phyloP scores from a whole-genome alignment of 1,139 yeast genomes.

The Magnusiomyces clavatus region DNA sequence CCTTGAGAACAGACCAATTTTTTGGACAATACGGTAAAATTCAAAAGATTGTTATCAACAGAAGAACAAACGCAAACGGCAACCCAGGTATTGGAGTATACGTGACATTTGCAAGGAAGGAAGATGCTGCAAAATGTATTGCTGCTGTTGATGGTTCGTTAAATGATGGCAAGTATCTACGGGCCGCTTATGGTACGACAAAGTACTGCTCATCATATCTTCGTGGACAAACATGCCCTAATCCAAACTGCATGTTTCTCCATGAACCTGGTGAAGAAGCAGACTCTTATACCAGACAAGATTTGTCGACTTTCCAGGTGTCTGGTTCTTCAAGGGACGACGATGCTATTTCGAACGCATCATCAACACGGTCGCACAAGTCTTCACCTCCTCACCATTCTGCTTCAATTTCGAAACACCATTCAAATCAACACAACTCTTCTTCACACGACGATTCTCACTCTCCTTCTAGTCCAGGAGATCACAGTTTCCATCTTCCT shows the following conservation, averaged over 20 bases:
- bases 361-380: slow-evolving; percentile 3
- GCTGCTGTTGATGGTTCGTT: slow-evolving; percentile 90
- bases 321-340: slow-evolving; percentile 16
- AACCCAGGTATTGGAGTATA: slow-evolving; percentile 89
- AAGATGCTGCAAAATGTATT: slow-evolving; percentile 90
- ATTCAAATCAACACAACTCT: background rate
- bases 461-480: background rate
- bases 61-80: slow-evolving; percentile 45
- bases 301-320: slow-evolving; percentile 67
- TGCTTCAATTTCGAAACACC: background rate
- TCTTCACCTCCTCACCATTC: background rate
- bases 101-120: slow-evolving; percentile 86
- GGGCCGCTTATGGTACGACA: slow-evolving; percentile 98
- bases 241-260: slow-evolving; percentile 97
- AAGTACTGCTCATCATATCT: slow-evolving; percentile 94
- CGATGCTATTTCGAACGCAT: background rate
- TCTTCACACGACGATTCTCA: slow-evolving; percentile 19
- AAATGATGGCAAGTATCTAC: slow-evolving; percentile 75
- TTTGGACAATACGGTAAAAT: slow-evolving; percentile 98
- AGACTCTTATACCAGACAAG: slow-evolving; percentile 90
- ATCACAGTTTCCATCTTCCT: slow-evolving; percentile 21
- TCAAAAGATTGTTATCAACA: slow-evolving; percentile 86
- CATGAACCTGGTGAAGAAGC: slow-evolving; percentile 99
- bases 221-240: slow-evolving; percentile 94
- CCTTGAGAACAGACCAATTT: slow-evolving; percentile 82